Conservation (phyloP, 1,284 basidiomycete genomes). For the Ustilago tritici region DNA sequence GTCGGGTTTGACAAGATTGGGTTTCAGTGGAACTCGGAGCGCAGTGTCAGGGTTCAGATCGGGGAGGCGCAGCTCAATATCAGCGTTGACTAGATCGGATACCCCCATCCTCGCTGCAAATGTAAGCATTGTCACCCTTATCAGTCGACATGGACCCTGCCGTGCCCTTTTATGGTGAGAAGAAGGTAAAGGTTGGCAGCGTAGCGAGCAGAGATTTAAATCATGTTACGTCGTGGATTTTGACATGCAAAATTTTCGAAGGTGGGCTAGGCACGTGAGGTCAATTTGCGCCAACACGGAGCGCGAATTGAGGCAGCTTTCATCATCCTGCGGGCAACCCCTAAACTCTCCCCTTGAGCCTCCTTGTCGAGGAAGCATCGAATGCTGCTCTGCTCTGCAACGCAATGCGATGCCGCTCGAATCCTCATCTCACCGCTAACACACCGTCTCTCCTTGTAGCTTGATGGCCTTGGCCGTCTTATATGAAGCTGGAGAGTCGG, state of each 20-base stretch:
- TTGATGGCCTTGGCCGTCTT: not conserved
- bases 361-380: not conserved
- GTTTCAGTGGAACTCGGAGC: conserved; percentile 61
- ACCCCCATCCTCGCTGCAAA: no score
- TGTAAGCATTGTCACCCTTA: not conserved
- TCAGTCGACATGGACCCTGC: not conserved
- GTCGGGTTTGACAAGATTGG: conserved; percentile 42
- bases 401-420: conserved; percentile 13
- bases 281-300: conserved; percentile 5
- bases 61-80: conserved; percentile 61
- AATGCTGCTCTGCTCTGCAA: not conserved
- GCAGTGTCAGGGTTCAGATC: conserved; percentile 56
- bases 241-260: not conserved
- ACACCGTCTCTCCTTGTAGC: not conserved
- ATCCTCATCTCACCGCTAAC: not conserved
- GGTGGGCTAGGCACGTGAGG: not conserved
- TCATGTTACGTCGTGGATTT: no score
- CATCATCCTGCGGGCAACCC: conserved; percentile 7
- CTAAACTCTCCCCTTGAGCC: conserved; percentile 1
- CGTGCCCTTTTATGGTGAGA: no score
- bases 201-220: no score
- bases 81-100: conserved; percentile 57
- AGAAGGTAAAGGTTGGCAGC: no score
- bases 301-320: not conserved
- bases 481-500: not conserved